These are phyloP conservation scores for Excoecaria cochinchinensis DNA, from an alignment of 345 rosid species.

Conservation along the genomic window DNA sequence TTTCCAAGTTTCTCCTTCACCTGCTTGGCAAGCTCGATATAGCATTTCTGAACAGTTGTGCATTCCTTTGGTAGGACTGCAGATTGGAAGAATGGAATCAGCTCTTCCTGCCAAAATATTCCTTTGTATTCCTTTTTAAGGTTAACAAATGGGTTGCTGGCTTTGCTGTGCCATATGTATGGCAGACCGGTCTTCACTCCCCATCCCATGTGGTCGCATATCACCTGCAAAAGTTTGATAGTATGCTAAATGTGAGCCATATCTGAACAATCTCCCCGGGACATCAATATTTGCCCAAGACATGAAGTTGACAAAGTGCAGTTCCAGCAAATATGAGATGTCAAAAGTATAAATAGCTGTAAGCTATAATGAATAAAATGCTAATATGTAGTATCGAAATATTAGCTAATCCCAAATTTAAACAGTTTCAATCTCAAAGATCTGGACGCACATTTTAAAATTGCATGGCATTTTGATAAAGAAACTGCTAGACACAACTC, in stretches of 20 bases:
- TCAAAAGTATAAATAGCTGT: background rate
- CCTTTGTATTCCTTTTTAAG: slow-evolving; percentile 44
- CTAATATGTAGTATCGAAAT: too few species aligned
- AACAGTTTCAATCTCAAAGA: background rate
- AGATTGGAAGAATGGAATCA: slow-evolving; percentile 49
- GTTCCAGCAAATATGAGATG: background rate
- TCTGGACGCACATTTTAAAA: background rate
- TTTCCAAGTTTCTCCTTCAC: slow-evolving; percentile 44
- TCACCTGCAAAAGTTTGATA: slow-evolving; percentile 33
- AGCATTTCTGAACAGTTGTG: slow-evolving; percentile 47
- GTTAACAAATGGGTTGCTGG: slow-evolving; percentile 44
- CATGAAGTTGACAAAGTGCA: background rate
- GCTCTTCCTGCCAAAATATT: slow-evolving; percentile 47
- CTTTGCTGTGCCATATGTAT: slow-evolving; percentile 44
- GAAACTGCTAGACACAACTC: background rate
- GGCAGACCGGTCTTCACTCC: slow-evolving; percentile 51
- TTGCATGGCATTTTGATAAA: background rate
- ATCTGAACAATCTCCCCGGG: background rate
- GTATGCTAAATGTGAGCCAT: background rate
- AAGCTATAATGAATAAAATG: too few species aligned
- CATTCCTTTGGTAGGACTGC: slow-evolving; percentile 44
- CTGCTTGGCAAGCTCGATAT: slow-evolving; percentile 42
- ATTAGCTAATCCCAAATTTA: too few species aligned
- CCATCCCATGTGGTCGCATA: slow-evolving; percentile 58
- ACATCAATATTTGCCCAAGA: background rate